Evolutionary conservation across 2,329 filamentous ascomycete species (phyloP).

Genomic region (Aspergillus neoniger): DNA sequence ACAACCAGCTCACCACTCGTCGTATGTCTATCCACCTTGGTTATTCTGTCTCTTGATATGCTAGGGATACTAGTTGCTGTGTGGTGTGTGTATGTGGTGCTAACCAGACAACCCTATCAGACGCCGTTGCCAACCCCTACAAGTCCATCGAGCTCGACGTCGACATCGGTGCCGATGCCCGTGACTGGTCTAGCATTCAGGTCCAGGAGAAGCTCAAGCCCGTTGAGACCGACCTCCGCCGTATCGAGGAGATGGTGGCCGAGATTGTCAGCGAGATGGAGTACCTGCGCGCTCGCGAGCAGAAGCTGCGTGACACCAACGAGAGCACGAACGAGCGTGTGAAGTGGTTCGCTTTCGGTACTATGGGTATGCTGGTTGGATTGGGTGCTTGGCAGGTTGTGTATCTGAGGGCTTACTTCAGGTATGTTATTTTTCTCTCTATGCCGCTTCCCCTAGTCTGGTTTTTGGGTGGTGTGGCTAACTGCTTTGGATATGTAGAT

Average conservation of each 20-base stretch:
- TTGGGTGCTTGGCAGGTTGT: slow-evolving; percentile 97
- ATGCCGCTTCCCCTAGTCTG: not conserved
- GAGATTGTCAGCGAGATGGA: slow-evolving; percentile 96
- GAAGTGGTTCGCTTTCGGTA: slow-evolving; percentile 96
- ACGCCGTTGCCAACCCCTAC: slow-evolving; percentile 51
- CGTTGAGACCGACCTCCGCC: slow-evolving; percentile 88
- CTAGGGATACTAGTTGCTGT: not conserved
- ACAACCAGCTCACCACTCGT: slow-evolving; percentile 70
- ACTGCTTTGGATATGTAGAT: slow-evolving; percentile 44
- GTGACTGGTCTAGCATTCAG: slow-evolving; percentile 97
- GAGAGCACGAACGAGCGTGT: slow-evolving; percentile 99
- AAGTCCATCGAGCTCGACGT: slow-evolving; percentile 89
- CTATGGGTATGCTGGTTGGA: slow-evolving; percentile 85
- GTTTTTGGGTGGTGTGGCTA: not conserved
- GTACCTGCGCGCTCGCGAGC: slow-evolving; percentile 84
- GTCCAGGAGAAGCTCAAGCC: slow-evolving; percentile 97
- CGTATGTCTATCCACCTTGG: slow-evolving; percentile 55
- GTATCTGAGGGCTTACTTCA: slow-evolving; percentile 96
- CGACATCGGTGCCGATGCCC: slow-evolving; percentile 94
- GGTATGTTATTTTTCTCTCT: slow-evolving; percentile 50
- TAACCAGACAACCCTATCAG: slow-evolving; percentile 23
- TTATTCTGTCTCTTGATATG: not conserved
- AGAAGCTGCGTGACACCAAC: slow-evolving; percentile 96
- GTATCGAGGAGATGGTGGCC: slow-evolving; percentile 84
- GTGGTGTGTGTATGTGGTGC: not conserved